Percentiles rank a stretch among this genome's conserved stretches.
These are phyloP conservation scores for Thyridium curvatum DNA, from an alignment of 2,329 filamentous ascomycete species.

Conservation along the genomic window DNA sequence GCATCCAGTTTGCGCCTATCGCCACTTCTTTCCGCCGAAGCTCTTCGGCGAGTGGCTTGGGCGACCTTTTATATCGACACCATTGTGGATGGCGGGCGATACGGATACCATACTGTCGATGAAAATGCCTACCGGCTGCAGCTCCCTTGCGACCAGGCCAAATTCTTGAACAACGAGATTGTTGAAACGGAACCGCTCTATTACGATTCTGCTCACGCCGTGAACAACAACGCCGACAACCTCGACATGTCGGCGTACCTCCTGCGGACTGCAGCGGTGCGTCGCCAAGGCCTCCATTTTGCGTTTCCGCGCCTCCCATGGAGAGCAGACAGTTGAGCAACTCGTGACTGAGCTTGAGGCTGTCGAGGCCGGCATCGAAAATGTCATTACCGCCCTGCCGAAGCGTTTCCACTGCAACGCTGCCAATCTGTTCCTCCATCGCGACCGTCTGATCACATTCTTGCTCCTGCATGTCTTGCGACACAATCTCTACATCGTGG, in stretches of 20 bases:
- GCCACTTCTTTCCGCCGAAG: conserved; percentile 7
- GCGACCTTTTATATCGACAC: conserved; percentile 7
- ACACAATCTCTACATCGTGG: conserved; percentile 9
- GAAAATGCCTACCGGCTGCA: conserved; percentile 7
- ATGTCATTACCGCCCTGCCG: conserved; percentile 4
- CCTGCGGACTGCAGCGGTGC: conserved; percentile 5
- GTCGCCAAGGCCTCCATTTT: conserved; percentile 8
- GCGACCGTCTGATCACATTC: conserved; percentile 8
- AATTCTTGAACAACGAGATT: conserved; percentile 3
- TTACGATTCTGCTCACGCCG: neutral
- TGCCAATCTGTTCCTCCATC: conserved; percentile 8
- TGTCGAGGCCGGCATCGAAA: conserved; percentile 7
- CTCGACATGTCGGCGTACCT: conserved; percentile 8
- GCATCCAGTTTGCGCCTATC: conserved; percentile 3
- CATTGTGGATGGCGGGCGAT: conserved; percentile 8
- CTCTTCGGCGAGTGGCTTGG: conserved; percentile 9
- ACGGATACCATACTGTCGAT: conserved; percentile 8
- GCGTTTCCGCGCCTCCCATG: conserved; percentile 10
- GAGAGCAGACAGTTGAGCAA: conserved; percentile 5
- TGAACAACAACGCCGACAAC: neutral
- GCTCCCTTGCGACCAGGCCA: conserved; percentile 7
- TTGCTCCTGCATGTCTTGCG: conserved; percentile 8
- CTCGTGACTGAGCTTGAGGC: conserved; percentile 5
- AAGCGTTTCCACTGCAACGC: conserved; percentile 6
- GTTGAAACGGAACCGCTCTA: conserved; percentile 5